A percentile compares a stretch with the other conserved stretches of the same genome.
These are phyloP conservation scores for Conticribra guillardii DNA, from an alignment of 108 stramenopile genomes.

Conservation along the genomic window DNA sequence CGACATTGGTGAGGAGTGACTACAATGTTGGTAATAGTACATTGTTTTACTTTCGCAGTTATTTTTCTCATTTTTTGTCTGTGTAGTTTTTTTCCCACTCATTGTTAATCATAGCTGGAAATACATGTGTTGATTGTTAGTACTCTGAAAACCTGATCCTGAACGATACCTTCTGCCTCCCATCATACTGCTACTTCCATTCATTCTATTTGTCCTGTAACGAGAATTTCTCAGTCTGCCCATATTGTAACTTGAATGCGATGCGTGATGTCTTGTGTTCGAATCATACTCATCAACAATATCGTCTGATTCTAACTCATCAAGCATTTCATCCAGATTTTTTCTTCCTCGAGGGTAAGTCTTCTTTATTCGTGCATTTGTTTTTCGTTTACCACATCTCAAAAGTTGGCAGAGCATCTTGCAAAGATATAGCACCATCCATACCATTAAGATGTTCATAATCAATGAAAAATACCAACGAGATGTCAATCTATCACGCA, in stretches of 20 bases:
- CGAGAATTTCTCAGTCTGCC: neutral
- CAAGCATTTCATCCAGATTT: neutral
- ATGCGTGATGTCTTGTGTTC: neutral
- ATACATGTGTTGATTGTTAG: neutral
- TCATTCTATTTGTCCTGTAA: neutral
- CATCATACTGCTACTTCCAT: neutral
- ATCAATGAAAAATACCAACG: conserved; percentile 10
- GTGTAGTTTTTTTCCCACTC: too few species aligned
- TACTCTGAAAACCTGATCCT: too few species aligned
- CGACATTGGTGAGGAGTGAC: too few species aligned
- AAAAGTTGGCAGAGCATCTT: neutral
- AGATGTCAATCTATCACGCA: conserved; percentile 28
- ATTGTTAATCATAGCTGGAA: neutral
- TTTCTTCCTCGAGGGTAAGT: neutral
- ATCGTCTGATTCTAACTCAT: neutral
- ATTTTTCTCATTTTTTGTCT: neutral
- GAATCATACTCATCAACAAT: neutral
- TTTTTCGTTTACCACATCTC: neutral
- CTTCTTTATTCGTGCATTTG: neutral
- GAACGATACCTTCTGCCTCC: neutral
- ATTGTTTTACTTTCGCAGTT: too few species aligned
- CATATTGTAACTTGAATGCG: neutral
- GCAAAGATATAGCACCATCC: neutral
- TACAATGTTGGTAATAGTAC: too few species aligned
- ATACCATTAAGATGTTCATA: conserved; percentile 9